phyloP scores from a whole-genome alignment of 1,284 basidiomycete species.

The Uromyces viciae-fabae region DNA sequence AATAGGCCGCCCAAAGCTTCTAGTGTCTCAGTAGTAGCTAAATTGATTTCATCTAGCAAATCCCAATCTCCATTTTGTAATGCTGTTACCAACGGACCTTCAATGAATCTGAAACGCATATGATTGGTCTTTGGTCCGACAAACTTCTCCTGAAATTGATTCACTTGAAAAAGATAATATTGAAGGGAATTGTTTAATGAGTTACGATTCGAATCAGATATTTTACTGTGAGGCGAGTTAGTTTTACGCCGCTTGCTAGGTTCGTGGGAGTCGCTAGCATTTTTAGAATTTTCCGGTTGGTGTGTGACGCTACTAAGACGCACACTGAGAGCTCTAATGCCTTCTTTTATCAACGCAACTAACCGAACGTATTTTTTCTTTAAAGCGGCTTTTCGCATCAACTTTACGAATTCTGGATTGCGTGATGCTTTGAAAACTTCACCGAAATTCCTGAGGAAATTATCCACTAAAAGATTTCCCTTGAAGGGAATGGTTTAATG shows the following conservation, averaged over 20 bases:
- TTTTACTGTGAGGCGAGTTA: background rate
- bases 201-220: background rate
- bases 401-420: conserved; percentile 70
- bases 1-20: conserved; percentile 86
- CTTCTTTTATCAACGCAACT: conserved; percentile 32
- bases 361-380: conserved; percentile 38
- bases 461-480: conserved; percentile 68
- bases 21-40: conserved; percentile 89
- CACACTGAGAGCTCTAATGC: conserved; percentile 18
- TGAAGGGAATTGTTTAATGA: conserved; percentile 58
- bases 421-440: conserved; percentile 83
- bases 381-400: conserved; percentile 29
- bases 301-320: background rate
- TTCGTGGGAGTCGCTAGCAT: background rate
- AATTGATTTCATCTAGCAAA: conserved; percentile 91
- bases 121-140: conserved; percentile 70
- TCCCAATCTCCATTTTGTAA: conserved; percentile 88
- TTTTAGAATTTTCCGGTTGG: background rate
- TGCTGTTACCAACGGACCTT: conserved; percentile 92
- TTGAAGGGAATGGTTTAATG: no score
- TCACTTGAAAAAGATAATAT: conserved; percentile 60
- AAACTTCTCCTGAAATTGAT: conserved; percentile 79
- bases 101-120: conserved; percentile 90
- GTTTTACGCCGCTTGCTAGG: conserved; percentile 8
- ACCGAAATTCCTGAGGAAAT: conserved; percentile 78